These are phyloP conservation scores for Globisporangium spinosum DNA, from an alignment of 352 stramenopile genomes.

Conservation along the genomic window DNA sequence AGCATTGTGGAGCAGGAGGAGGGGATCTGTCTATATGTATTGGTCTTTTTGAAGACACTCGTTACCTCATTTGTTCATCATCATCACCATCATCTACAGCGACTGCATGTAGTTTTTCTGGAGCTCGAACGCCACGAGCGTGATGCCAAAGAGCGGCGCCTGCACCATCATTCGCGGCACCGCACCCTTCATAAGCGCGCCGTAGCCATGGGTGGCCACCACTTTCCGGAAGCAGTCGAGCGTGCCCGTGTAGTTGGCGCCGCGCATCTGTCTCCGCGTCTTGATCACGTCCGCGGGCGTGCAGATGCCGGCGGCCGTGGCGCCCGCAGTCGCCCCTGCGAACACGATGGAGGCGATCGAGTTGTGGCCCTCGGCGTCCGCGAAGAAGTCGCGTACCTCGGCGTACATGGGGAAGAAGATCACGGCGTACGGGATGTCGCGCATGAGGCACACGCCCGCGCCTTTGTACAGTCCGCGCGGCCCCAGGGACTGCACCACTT, in stretches of 20 bases:
- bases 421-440: conserved; percentile 91
- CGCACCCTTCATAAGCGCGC: conserved; percentile 83
- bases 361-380: conserved; percentile 49
- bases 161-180: conserved; percentile 87
- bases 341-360: conserved; percentile 59
- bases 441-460: conserved; percentile 80
- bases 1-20: not conserved
- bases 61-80: not conserved
- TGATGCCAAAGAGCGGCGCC: conserved; percentile 83
- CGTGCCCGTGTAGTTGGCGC: conserved; percentile 77
- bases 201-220: conserved; percentile 67
- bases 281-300: conserved; percentile 88
- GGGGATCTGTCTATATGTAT: not conserved
- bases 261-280: conserved; percentile 80
- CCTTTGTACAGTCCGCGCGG: conserved; percentile 86
- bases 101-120: conserved; percentile 88
- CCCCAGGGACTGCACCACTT: conserved; percentile 69
- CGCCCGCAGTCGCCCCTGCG: conserved; percentile 58
- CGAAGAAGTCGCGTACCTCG: conserved; percentile 46
- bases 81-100: conserved; percentile 16
- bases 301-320: conserved; percentile 51
- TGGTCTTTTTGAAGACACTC: not conserved
- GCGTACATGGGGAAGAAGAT: conserved; percentile 93
- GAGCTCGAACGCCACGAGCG: conserved; percentile 80
- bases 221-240: conserved; percentile 82